A percentile compares a stretch with the other conserved stretches of the same genome.
Evolutionary conservation across 371 early-diverging fungal genomes (phyloP).

Genomic region (Vittaforma corneae): DNA sequence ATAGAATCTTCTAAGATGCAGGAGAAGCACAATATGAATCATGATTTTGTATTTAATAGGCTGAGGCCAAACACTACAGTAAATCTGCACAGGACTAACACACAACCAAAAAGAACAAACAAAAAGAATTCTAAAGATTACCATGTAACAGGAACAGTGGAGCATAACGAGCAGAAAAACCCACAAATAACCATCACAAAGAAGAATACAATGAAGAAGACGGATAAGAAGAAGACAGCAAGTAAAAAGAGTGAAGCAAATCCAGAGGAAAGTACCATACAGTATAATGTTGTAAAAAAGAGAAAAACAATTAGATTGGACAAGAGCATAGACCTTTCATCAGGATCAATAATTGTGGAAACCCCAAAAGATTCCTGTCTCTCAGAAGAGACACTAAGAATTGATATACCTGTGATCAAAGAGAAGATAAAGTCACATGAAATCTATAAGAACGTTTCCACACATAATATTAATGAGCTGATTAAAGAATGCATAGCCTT

Average conservation of each 20-base stretch:
- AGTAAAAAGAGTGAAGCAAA: not conserved
- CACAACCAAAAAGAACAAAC: not conserved
- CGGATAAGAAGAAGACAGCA: constrained; percentile 15
- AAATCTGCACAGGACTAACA: not conserved
- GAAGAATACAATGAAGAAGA: not conserved
- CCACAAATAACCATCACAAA: not conserved
- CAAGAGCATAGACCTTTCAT: constrained; percentile 7
- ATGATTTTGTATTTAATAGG: not conserved
- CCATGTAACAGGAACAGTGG: constrained; percentile 7
- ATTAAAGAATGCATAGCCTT: constrained; percentile 1
- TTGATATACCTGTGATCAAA: not conserved
- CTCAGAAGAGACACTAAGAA: not conserved
- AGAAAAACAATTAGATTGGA: constrained; percentile 6
- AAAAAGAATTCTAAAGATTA: not conserved
- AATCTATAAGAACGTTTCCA: constrained; percentile 1
- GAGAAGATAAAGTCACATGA: not conserved
- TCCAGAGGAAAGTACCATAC: not conserved
- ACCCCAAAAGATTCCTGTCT: not conserved
- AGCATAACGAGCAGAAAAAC: not conserved
- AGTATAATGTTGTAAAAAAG: constrained; percentile 20
- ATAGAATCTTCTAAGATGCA: not conserved
- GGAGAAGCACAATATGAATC: not conserved
- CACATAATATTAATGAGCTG: constrained; percentile 5
- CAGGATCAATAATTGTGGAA: constrained; percentile 3
- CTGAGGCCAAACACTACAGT: not conserved